phyloP scores from a whole-genome alignment of 2,329 filamentous ascomycete species.

The Neonectria hederae region DNA sequence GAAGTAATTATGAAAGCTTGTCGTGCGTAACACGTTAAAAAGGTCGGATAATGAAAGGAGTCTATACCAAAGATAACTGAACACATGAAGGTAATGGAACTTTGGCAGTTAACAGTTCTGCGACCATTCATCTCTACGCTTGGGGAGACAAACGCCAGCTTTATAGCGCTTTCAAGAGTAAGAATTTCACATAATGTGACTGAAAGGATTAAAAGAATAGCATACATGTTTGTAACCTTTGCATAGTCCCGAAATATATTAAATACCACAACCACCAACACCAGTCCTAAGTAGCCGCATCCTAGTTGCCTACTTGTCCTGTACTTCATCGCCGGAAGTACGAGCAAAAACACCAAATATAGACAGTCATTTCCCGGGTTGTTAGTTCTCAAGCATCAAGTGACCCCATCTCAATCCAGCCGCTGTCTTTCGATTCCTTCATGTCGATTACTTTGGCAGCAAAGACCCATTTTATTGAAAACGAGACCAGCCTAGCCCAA shows the following conservation, averaged over 20 bases:
- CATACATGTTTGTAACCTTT: too few species aligned
- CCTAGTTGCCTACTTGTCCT: not conserved
- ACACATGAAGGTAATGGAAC: too few species aligned
- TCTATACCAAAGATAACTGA: not conserved
- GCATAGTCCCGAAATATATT: too few species aligned
- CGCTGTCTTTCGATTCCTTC: not conserved
- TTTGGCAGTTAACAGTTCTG: too few species aligned
- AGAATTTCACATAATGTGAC: too few species aligned
- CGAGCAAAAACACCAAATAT: slow-evolving; percentile 24
- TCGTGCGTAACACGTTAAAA: not conserved
- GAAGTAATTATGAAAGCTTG: not conserved
- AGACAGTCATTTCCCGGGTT: slow-evolving; percentile 18
- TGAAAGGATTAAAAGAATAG: too few species aligned
- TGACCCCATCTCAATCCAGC: slow-evolving; percentile 21
- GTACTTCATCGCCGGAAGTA: not conserved
- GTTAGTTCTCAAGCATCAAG: slow-evolving; percentile 10
- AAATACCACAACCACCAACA: too few species aligned
- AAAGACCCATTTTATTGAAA: slow-evolving; percentile 17
- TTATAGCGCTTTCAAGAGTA: too few species aligned
- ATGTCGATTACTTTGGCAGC: not conserved
- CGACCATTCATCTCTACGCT: too few species aligned
- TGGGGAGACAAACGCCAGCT: too few species aligned
- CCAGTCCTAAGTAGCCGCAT: not conserved
- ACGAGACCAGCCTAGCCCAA: slow-evolving; percentile 12
- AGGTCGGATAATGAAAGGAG: not conserved